Evolutionary conservation across 192 early-diverging fungal genomes (phyloP).

Genomic region (Chytriomyces hyalinus): DNA sequence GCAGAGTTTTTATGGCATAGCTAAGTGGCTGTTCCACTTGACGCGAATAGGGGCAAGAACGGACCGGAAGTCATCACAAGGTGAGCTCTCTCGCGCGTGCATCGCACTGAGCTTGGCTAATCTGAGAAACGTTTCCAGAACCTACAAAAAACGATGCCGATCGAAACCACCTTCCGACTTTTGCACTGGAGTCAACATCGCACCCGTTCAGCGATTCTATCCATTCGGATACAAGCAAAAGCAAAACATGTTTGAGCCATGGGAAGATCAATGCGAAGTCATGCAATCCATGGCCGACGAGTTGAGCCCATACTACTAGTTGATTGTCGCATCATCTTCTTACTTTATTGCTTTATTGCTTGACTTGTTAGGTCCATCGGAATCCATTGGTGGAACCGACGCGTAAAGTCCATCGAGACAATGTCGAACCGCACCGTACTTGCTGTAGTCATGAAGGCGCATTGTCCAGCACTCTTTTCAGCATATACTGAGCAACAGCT

Average conservation of each 20-base stretch:
- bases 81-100: too few species aligned
- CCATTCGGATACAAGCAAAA: conserved; percentile 9
- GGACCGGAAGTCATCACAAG: conserved; percentile 22
- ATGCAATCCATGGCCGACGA: conserved; percentile 3
- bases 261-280: conserved; percentile 18
- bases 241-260: conserved; percentile 11
- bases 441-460: conserved; percentile 13
- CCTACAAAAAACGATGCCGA: conserved; percentile 3
- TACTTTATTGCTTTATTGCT: too few species aligned
- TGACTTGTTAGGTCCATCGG: conserved; percentile 2
- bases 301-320: too few species aligned
- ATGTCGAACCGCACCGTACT: conserved; percentile 9
- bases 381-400: conserved; percentile 32
- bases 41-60: not conserved
- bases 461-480: conserved; percentile 7
- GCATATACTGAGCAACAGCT: conserved; percentile 8
- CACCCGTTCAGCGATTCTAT: conserved; percentile 16
- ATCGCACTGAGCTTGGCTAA: too few species aligned
- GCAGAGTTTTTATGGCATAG: not conserved
- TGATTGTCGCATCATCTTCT: too few species aligned
- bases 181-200: conserved; percentile 15
- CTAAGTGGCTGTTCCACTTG: not conserved
- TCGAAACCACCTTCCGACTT: not conserved
- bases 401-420: not conserved
- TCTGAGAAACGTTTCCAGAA: not conserved